A percentile compares a stretch with the other conserved stretches of the same genome.
Evolutionary conservation across 768 basidiomycete genomes (phyloP).

Genomic region (Tulasnella sp.): DNA sequence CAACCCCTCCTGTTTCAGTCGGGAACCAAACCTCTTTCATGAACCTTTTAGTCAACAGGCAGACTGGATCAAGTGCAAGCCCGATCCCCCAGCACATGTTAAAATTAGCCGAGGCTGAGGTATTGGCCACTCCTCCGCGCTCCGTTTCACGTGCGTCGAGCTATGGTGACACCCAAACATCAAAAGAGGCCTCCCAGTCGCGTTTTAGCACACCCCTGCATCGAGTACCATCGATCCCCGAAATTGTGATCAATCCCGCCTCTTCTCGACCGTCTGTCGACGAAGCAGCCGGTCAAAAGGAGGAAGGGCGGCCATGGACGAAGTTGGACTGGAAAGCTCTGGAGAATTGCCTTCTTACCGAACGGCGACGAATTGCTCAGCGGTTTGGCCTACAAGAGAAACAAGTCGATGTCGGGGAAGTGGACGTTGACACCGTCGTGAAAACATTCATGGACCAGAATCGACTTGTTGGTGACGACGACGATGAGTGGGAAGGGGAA

Average conservation of each 20-base stretch:
- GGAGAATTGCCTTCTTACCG: constrained; percentile 74
- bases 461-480: not conserved
- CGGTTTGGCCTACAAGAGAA: constrained; percentile 35
- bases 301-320: constrained; percentile 48
- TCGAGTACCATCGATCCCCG: not conserved
- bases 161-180: not conserved
- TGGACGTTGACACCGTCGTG: constrained; percentile 57
- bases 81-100: not conserved
- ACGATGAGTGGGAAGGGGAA: constrained; percentile 9
- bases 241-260: constrained; percentile 27
- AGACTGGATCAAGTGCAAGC: not conserved
- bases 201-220: constrained; percentile 12
- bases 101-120: not conserved
- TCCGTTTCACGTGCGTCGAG: constrained; percentile 32
- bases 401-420: constrained; percentile 51
- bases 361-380: constrained; percentile 51
- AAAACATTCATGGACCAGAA: constrained; percentile 45
- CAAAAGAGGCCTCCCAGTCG: not conserved
- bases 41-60: constrained; percentile 2
- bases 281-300: constrained; percentile 8
- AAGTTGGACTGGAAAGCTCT: constrained; percentile 77
- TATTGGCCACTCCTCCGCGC: constrained; percentile 30
- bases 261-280: constrained; percentile 18
- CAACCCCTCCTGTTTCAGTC: not conserved
- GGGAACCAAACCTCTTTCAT: not conserved